Evolutionary conservation across 2,329 filamentous ascomycete genomes (phyloP), one percentile per base, ranked within the genome.

Genomic region (Cytospora piceae): DNA sequence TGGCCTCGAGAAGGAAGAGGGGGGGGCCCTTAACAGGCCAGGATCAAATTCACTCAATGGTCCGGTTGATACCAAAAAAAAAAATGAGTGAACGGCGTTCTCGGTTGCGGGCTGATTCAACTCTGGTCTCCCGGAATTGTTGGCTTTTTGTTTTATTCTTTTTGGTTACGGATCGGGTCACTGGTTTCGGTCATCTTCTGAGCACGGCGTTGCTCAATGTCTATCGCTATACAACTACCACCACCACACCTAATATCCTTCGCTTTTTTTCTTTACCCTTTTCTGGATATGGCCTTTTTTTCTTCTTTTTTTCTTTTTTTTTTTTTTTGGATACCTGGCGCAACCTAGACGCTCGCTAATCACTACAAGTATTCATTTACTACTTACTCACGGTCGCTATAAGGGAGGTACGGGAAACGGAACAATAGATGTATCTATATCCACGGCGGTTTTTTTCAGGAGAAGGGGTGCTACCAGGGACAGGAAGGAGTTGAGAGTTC

Each of bases 291-390:
- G n/a, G n/a, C 22, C n/a, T 49, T n/a, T n/a, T n/a, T n/a, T n/a
- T n/a, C n/a, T n/a, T n/a, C 9, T 46, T 11, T n/a, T 5, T 46
- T 22, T 49, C n/a, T n/a, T 22, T 46, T 11, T n/a, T 5, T 46
- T 22, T 49, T 14, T 14, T 24, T 24, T 49, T 24, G 46, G 60
- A 66, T 63, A 64, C 64, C 64, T 59, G 39, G 55, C 49, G 54
- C 64, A 53, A 53, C 56, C 42, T 61, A 52, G 39, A 60, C 64
- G 61, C 60, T 66, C 60, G 64, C 64, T 66, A 66, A 63, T 66
- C 53, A 66, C 55, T 55, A 63, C 55, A 66, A 56, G 46, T 62
- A 62, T 49, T 54, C 60, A 62, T 27, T 49, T 56, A 34, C 53
- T 62, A 42, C 54, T 54, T 55, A 42, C 31, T 58, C 52, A 66